Base-by-base conservation (phyloP, 345 rosid species). In the Durio zibethinus region DNA sequence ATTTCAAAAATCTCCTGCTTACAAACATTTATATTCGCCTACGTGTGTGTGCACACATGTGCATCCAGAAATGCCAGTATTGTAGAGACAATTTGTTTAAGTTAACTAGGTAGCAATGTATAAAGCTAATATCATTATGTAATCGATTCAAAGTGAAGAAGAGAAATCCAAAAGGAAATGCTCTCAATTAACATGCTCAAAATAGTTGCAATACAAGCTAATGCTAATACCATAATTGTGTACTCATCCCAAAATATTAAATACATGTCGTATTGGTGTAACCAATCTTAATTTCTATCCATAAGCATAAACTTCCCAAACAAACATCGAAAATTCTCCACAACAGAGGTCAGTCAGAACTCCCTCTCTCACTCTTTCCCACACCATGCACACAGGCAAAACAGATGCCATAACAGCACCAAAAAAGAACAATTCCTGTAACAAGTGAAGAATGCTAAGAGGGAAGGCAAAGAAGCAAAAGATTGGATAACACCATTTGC, bases 401-500 rank as follows among this genome's bases (percentile, higher is more conserved):
- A n/a, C 2, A 21, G 27, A 68, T n/a, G 35, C 35, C 33, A 59
- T 57, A 29, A 25, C 16, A 59, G 33, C 63, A 59, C 63, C 5
- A 65, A 54, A 31, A 77, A 36, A 5, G 33, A 21, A 23, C 31
- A 42, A 21, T 40, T 67, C 35, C 72, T 23, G n/a, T 66, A 21
- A 12, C 21, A 66, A 42, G 10, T 23, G 72, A 25, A 25, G 53
- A 5, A 42, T 43, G 21, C 35, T 23, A 45, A 23, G 31, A 68
- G 6, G 2, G 36, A 48, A 54, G 53, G 33, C 5, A 25, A 78
- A 47, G 48, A 48, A 27, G 12, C 36, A 64, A 47, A 57, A 65
- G 29, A 70, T 40, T 20, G 27, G 47, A 42, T 27, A 25, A 72
- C 72, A 21, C 12, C 76, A 69, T 78, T 21, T 71, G 72, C 62